Evolutionary conservation across 257 asterid species (phyloP), one percentile per base, ranked within the genome.

Genomic region (Salvia splendens): DNA sequence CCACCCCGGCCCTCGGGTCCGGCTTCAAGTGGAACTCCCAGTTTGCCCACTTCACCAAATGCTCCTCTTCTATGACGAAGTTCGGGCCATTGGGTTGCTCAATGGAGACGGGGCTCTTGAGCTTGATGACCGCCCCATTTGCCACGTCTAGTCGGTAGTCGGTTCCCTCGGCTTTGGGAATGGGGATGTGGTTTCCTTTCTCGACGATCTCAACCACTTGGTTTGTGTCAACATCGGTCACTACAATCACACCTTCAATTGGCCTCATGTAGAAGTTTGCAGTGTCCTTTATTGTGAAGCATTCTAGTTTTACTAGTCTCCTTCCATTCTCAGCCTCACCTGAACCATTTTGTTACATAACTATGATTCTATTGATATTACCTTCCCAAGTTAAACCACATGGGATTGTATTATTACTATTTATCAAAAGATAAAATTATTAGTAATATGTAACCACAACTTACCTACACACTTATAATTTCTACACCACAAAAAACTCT

Each of bases 31-130:
- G 99, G 73, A 93, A 93, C 70, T 89, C 97, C 97, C 98, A 92
- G 28, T 89, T 92, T 3, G 98, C 98, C 98, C 98, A 92, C 80
- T 80, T 87, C 20, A 92, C 95, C 53, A 75, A 50, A 73, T 89
- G 95, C 8, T 77, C 80, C 14, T 76, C 84, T 12, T 89, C 91
- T 9, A 92, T 72, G 0, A 88, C 89, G 36, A 80, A 92, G 81
- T 95, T 92, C 15, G 98, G 98, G 8, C 98, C 98, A n/a, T 81
- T 79, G 54, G 98, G 97, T 46, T 93, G 98, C 81, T 93, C 98
- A 73, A 89, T 84, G 35, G 87, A 77, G 5, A 91, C 56, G 8
- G 96, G 95, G 71, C 59, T 88, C 2, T 82, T 62, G 30, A 82
- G 79, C 84, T 84, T 86, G 76, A 76, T 33, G 11, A 75, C 46